A percentile compares a stretch with the other conserved stretches of the same genome.
These are phyloP conservation scores for Chondrus crispus DNA, from an alignment of 23 red algal genomes.

Conservation along the genomic window DNA sequence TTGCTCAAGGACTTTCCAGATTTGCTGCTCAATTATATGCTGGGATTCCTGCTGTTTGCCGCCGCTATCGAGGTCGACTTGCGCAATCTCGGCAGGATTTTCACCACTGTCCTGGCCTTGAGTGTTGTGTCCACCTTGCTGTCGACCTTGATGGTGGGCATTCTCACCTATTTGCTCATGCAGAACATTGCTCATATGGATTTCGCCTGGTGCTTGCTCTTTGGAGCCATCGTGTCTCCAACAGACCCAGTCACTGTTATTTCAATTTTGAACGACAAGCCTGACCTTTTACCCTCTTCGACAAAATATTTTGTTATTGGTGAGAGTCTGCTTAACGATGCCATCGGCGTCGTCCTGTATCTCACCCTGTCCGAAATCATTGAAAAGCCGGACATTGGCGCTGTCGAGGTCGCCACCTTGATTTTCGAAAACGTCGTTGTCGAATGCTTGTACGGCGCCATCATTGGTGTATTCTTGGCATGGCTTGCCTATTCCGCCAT, in stretches of 20 bases:
- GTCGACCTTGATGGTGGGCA: slow-evolving; percentile 62
- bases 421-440: slow-evolving; percentile 61
- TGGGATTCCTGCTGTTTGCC: slow-evolving; percentile 95
- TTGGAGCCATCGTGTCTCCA: slow-evolving; percentile 95
- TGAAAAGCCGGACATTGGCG: slow-evolving; percentile 23
- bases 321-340: slow-evolving; percentile 98
- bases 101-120: slow-evolving; percentile 67
- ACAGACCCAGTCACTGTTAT: slow-evolving; percentile 97
- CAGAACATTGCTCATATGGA: slow-evolving; percentile 61
- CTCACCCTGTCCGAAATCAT: slow-evolving; percentile 54
- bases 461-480: slow-evolving; percentile 81
- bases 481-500: slow-evolving; percentile 90
- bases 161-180: slow-evolving; percentile 78
- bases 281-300: slow-evolving; percentile 71
- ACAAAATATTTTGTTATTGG: slow-evolving; percentile 87
- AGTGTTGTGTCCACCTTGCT: slow-evolving; percentile 68
- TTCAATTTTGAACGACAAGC: slow-evolving; percentile 82
- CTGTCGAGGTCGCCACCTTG: slow-evolving; percentile 6
- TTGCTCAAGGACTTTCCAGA: slow-evolving; percentile 82
- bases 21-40: slow-evolving; percentile 85
- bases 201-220: slow-evolving; percentile 88
- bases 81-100: slow-evolving; percentile 80
- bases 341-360: slow-evolving; percentile 93
- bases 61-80: slow-evolving; percentile 94
- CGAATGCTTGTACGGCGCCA: slow-evolving; percentile 63